Evolutionary conservation across 306 rosid species (phyloP).

Genomic region (Cucumis cinereus): DNA sequence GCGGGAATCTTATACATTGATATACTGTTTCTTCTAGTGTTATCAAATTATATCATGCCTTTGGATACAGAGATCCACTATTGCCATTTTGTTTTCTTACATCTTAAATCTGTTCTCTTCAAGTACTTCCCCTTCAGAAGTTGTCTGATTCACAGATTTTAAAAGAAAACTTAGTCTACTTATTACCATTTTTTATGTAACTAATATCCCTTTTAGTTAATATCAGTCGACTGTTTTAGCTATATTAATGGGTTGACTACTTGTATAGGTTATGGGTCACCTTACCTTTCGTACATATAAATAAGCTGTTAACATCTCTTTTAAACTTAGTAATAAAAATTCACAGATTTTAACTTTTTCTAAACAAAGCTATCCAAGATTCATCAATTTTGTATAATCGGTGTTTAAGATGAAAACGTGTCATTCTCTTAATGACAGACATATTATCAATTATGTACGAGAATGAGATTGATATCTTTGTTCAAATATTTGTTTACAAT

Average conservation of each 20-base stretch:
- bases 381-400: too few species aligned
- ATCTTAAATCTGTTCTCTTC: background rate
- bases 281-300: too few species aligned
- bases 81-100: background rate
- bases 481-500: conserved; percentile 1
- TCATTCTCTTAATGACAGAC: background rate
- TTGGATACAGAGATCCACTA: background rate
- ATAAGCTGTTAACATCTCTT: too few species aligned
- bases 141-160: background rate
- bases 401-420: background rate
- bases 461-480: background rate
- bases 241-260: too few species aligned
- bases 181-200: background rate
- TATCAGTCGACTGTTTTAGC: too few species aligned
- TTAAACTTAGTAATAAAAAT: too few species aligned
- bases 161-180: background rate
- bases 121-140: background rate
- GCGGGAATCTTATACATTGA: background rate
- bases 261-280: too few species aligned
- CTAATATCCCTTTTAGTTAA: too few species aligned
- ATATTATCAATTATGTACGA: too few species aligned
- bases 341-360: too few species aligned
- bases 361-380: too few species aligned
- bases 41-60: background rate
- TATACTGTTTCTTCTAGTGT: background rate